Conservation (phyloP, 2,329 filamentous ascomycete genomes). For the Emmonsiellopsis sp. region DNA sequence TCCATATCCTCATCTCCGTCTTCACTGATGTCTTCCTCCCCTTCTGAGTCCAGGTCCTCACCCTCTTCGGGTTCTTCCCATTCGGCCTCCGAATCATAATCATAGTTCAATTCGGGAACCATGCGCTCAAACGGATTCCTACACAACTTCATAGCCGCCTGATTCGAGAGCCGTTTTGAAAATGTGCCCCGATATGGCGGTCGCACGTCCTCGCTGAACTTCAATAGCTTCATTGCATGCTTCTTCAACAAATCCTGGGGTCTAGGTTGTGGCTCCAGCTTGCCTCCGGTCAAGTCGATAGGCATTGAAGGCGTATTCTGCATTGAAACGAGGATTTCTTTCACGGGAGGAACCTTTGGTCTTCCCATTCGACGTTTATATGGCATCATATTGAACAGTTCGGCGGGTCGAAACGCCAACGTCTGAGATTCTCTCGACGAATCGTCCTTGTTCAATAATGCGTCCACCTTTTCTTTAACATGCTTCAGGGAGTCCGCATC, state of each 20-base stretch:
- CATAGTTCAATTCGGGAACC: constrained; percentile 51
- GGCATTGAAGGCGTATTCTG: constrained; percentile 36
- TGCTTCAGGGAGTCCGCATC: constrained; percentile 50
- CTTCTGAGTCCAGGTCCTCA: constrained; percentile 57
- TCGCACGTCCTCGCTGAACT: constrained; percentile 54
- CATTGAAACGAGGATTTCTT: constrained; percentile 51
- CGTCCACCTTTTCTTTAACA: constrained; percentile 42
- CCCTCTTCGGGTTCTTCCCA: constrained; percentile 66
- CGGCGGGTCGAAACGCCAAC: constrained; percentile 23
- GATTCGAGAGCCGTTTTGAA: constrained; percentile 38
- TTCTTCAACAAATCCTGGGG: constrained; percentile 35
- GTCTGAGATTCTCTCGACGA: constrained; percentile 8
- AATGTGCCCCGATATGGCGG: constrained; percentile 57
- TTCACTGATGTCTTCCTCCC: constrained; percentile 52
- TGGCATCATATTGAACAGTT: constrained; percentile 31
- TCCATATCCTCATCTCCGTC: constrained; percentile 79
- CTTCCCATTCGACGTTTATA: constrained; percentile 25
- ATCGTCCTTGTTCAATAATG: constrained; percentile 22
- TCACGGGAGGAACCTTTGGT: constrained; percentile 39
- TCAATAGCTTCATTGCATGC: constrained; percentile 50
- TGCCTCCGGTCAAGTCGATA: constrained; percentile 31
- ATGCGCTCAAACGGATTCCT: constrained; percentile 46
- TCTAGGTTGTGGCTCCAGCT: constrained; percentile 17
- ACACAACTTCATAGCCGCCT: constrained; percentile 37
- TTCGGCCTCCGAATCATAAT: constrained; percentile 58